Evolutionary conservation across 1,284 basidiomycete genomes (phyloP).

Genomic region (Limonomyces culmigenus): DNA sequence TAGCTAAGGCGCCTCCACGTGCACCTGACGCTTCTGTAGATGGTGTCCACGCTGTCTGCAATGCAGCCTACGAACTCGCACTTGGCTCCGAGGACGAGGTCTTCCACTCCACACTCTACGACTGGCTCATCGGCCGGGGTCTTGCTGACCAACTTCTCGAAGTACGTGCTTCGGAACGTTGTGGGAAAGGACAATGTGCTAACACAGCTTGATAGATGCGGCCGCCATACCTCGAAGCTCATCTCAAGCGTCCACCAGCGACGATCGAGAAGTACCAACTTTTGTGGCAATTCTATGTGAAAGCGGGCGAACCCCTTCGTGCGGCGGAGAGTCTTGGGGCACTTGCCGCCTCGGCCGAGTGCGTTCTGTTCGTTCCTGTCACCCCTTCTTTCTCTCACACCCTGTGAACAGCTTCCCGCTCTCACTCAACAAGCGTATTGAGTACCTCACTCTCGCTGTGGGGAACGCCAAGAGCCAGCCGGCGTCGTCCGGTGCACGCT

Average conservation of each 20-base stretch:
- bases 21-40: background rate
- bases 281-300: slow-evolving; percentile 94
- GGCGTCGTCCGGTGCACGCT: slow-evolving; percentile 52
- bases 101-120: slow-evolving; percentile 90
- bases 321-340: slow-evolving; percentile 81
- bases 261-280: slow-evolving; percentile 76
- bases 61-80: slow-evolving; percentile 67
- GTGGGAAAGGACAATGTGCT: background rate
- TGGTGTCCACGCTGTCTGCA: slow-evolving; percentile 40
- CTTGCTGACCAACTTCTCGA: slow-evolving; percentile 83
- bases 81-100: slow-evolving; percentile 78
- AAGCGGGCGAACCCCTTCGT: slow-evolving; percentile 68
- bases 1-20: slow-evolving; percentile 10
- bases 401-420: slow-evolving; percentile 50
- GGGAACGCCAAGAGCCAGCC: slow-evolving; percentile 93
- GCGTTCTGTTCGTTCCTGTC: slow-evolving; percentile 14
- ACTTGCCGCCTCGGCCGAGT: slow-evolving; percentile 80
- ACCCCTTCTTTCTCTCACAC: slow-evolving; percentile 3
- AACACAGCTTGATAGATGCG: slow-evolving; percentile 38
- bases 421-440: slow-evolving; percentile 56
- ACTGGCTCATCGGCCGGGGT: slow-evolving; percentile 74
- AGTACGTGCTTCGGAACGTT: slow-evolving; percentile 28
- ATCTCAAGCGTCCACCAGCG: slow-evolving; percentile 70
- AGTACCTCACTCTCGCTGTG: slow-evolving; percentile 86
- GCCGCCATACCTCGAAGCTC: slow-evolving; percentile 74